Percentiles rank a stretch among this genome's conserved stretches.
These are phyloP conservation scores for Exutisphaerella laricina DNA, from an alignment of 2,329 filamentous ascomycete species.

Conservation along the genomic window DNA sequence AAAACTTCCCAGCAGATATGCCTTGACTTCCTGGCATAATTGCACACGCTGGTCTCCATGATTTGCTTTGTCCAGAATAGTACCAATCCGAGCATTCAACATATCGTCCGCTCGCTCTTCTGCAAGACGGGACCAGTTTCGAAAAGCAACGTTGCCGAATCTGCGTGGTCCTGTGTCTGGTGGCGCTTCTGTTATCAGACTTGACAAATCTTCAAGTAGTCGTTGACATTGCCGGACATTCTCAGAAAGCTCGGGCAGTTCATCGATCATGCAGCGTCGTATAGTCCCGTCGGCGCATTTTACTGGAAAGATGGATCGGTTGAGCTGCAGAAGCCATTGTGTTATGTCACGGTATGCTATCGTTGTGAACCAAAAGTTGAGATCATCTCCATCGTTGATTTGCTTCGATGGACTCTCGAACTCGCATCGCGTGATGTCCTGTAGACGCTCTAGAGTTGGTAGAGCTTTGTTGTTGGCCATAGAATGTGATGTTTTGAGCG, in stretches of 20 bases:
- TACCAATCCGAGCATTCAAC: constrained; percentile 17
- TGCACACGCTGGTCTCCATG: constrained; percentile 31
- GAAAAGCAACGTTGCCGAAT: constrained; percentile 89
- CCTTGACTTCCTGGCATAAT: constrained; percentile 56
- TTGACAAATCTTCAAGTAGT: constrained; percentile 60
- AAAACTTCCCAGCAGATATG: constrained; percentile 79
- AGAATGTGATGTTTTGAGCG: too few relatives aligned
- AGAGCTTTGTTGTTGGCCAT: constrained; percentile 1
- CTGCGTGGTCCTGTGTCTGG: constrained; percentile 79
- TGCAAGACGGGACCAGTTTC: constrained; percentile 71
- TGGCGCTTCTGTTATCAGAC: constrained; percentile 69
- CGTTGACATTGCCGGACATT: constrained; percentile 58
- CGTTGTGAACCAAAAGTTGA: constrained; percentile 71
- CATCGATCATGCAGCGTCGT: constrained; percentile 27
- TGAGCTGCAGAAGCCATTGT: constrained; percentile 83
- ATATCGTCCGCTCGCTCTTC: constrained; percentile 54
- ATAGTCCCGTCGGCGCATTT: constrained; percentile 39
- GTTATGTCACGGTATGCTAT: constrained; percentile 83
- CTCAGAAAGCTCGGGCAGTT: constrained; percentile 46
- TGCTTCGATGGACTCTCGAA: constrained; percentile 69
- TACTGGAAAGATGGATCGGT: constrained; percentile 74
- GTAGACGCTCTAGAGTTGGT: constrained; percentile 7
- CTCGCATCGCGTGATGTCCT: constrained; percentile 19
- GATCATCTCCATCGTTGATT: constrained; percentile 81
- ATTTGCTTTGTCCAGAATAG: constrained; percentile 32